Evolutionary conservation across 371 early-diverging fungal species (phyloP), one percentile per base, ranked within the genome.

Genomic region (Phascolomyces articulosus): DNA sequence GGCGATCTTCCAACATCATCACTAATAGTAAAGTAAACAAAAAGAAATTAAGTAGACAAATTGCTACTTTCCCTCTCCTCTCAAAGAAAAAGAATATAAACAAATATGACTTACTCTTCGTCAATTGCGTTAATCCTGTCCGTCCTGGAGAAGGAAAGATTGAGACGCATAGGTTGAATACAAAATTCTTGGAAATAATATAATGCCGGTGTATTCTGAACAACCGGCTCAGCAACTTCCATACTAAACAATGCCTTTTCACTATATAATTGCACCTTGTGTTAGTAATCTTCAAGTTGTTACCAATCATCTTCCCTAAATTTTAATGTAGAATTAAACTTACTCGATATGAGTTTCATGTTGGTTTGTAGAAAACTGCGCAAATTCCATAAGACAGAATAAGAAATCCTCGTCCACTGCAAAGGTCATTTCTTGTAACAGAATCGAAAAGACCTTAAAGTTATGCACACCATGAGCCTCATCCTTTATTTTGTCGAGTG

Each of bases 131-230:
- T 82, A 3, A 79, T 72, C 16, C 77, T 74, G 63, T 91, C 86
- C 9, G 94, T 90, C 63, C 92, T 79, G 53, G 88, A 83, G 73
- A 95, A 95, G 3, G 96, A 91, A 3, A 96, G 64, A 70, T 94
- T 95, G 58, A 93, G 62, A 66, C 93, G 88, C 73, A 96, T 84
- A 2, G 96, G 96, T 62, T 95, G 95, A 24, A 96, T 82, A 40
- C 91, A 87, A 68, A 96, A 87, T 41, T 87, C 86, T 72, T 96
- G 96, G 77, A 96, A 96, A 72, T 94, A 96, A 64, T 93, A 80
- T 56, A 87, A 73, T n/a, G 77, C 76, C 2, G 86, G 84, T 3
- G 82, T 86, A 54, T 89, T 84, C 2, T 76, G 77, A 15, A 74
- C 64, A 15, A 64, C 70, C 4, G 88, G 87, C 27, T 90, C 86